Evolutionary conservation across 768 basidiomycete genomes (phyloP).

Genomic region (Exsudoporus frostii): DNA sequence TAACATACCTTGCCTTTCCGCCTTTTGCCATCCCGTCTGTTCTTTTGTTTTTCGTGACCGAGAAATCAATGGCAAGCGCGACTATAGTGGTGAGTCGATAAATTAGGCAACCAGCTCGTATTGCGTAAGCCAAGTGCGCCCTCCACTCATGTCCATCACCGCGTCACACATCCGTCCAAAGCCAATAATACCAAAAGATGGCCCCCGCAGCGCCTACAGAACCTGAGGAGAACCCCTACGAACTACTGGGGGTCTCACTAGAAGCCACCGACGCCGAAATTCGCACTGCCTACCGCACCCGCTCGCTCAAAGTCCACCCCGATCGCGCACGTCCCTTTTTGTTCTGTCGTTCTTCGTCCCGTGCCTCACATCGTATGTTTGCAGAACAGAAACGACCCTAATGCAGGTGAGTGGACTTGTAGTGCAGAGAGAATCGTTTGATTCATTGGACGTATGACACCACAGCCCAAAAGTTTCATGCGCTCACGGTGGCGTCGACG

Average conservation of each 20-base stretch:
- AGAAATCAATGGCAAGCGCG: not conserved
- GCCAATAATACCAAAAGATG: slow-evolving; percentile 8
- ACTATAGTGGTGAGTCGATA: not conserved
- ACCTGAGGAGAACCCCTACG: slow-evolving; percentile 72
- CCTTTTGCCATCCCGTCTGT: slow-evolving; percentile 51
- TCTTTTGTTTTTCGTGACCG: not conserved
- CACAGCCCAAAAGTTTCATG: slow-evolving; percentile 76
- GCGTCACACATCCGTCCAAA: not conserved
- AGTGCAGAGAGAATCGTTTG: not conserved
- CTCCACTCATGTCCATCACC: not conserved
- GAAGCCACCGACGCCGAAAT: slow-evolving; percentile 79
- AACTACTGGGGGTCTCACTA: slow-evolving; percentile 55
- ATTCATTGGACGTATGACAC: not conserved
- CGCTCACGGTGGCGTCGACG: slow-evolving; percentile 78
- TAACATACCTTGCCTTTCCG: slow-evolving; percentile 53
- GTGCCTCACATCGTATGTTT: slow-evolving; percentile 4
- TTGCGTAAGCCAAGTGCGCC: slow-evolving; percentile 7
- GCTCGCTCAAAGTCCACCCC: slow-evolving; percentile 83
- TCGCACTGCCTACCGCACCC: slow-evolving; percentile 71
- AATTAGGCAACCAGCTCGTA: slow-evolving; percentile 5
- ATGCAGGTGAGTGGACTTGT: slow-evolving; percentile 51
- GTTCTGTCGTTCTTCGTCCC: slow-evolving; percentile 14
- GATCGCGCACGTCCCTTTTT: slow-evolving; percentile 58
- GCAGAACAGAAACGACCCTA: slow-evolving; percentile 76
- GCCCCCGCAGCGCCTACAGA: slow-evolving; percentile 33